Evolutionary conservation across 352 stramenopile species (phyloP).

Genomic region (Blastocystis sp.): DNA sequence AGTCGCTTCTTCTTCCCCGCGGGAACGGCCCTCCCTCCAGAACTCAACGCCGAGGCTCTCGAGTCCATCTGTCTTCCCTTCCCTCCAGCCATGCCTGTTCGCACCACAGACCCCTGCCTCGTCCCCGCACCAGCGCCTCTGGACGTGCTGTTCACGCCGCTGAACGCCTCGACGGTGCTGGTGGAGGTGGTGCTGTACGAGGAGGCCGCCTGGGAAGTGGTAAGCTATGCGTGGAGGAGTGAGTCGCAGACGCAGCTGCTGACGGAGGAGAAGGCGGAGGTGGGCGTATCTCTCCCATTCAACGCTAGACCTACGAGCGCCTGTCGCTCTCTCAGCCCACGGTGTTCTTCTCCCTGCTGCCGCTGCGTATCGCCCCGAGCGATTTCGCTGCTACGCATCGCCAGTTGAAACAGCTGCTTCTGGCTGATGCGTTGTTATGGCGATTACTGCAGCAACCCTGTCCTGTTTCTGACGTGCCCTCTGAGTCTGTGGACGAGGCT

Average conservation of each 20-base stretch:
- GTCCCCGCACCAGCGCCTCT: not conserved
- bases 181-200: constrained; percentile 4
- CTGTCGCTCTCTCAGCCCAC: constrained; percentile 1
- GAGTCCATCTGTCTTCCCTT: constrained; percentile 39
- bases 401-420: not conserved
- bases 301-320: too few relatives aligned
- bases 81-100: not conserved
- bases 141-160: not conserved
- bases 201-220: constrained; percentile 8
- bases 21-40: not conserved
- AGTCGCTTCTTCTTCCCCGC: constrained; percentile 9
- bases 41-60: not conserved
- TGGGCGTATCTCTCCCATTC: not conserved
- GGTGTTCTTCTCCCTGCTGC: constrained; percentile 43
- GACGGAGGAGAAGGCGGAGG: not conserved
- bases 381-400: not conserved
- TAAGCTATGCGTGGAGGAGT: not conserved
- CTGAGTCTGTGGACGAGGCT: too few relatives aligned
- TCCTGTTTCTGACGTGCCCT: not conserved
- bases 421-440: not conserved
- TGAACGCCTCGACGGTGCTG: not conserved
- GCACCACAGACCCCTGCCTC: not conserved
- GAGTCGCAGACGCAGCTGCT: not conserved
- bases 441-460: not conserved
- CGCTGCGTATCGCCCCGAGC: not conserved